These are phyloP conservation scores for Anethum foeniculum DNA, from an alignment of 140 eudicot species.

Conservation along the genomic window DNA sequence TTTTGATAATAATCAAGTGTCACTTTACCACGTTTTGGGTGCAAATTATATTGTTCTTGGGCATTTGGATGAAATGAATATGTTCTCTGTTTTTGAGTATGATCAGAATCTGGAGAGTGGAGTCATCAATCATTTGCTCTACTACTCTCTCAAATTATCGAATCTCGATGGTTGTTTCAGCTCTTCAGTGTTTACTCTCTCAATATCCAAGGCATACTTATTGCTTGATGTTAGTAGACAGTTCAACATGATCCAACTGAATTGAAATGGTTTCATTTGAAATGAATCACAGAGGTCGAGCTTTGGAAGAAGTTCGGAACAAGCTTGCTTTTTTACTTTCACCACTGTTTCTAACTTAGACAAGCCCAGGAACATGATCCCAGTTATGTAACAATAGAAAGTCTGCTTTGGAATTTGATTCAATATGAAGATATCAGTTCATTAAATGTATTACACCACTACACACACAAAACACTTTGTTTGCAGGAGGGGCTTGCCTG, in stretches of 20 bases:
- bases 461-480: not conserved
- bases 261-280: not conserved
- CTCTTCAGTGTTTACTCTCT: not conserved
- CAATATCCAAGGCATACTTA: not conserved
- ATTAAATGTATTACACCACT: no score
- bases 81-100: not conserved
- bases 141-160: not conserved
- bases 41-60: not conserved
- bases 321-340: not conserved
- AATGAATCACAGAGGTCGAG: not conserved
- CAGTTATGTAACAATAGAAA: no score
- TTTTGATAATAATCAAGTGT: not conserved
- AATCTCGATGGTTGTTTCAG: not conserved
- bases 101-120: not conserved
- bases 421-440: no score
- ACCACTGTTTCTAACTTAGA: not conserved
- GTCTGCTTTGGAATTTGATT: no score
- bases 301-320: not conserved
- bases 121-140: not conserved
- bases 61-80: not conserved
- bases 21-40: not conserved
- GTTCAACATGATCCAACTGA: not conserved
- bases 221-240: not conserved
- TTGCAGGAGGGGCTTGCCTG: conserved; percentile 89
- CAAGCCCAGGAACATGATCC: not conserved